Evolutionary conservation across 768 basidiomycete species (phyloP), one percentile per base, ranked within the genome.

Genomic region (Pholiota microspora): DNA sequence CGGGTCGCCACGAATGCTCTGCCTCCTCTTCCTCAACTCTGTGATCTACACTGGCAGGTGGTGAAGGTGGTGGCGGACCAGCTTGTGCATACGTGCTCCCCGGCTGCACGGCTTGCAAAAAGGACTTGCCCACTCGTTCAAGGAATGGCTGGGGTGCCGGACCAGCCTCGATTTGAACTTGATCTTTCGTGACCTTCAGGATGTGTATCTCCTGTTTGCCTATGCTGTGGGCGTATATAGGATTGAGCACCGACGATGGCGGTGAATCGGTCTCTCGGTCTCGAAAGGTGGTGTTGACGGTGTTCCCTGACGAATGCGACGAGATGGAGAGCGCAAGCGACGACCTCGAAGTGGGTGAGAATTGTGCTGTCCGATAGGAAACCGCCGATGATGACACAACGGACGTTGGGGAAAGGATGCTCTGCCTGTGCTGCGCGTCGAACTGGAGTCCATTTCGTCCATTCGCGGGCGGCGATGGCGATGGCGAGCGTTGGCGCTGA

Each of bases 31-130:
- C 59, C 45, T 66, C 60, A 54, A 59, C 59, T 38, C 47, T 52
- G n/a, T 69, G 66, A 12, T 72, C 68, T 44, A 71, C 60, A 51
- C 71, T 73, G 4, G 69, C 70, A 10, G 71, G 71, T 23, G 70
- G 71, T 27, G 58, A 84, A 8, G 84, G 82, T 2, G 82, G 83
- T 0, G 82, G 82, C 7, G 83, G 84, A n/a, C 84, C 83, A 38
- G 69, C 50, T 58, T 68, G 69, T 2, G 40, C 21, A 8, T 42
- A 42, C 18, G 16, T 42, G 44, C 50, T 42, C 35, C 62, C 36
- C 28, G 57, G 42, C 32, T 52, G 62, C 7, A 71, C 66, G 54
- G 68, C 66, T 51, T 69, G 67, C 54, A 68, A 53, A 59, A 76
- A 54, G 32, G 70, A 59, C 18, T 70, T 70, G 23, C 69, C 67